Conservation (phyloP, 305 asterid genomes). For the Salvia sclarea region DNA sequence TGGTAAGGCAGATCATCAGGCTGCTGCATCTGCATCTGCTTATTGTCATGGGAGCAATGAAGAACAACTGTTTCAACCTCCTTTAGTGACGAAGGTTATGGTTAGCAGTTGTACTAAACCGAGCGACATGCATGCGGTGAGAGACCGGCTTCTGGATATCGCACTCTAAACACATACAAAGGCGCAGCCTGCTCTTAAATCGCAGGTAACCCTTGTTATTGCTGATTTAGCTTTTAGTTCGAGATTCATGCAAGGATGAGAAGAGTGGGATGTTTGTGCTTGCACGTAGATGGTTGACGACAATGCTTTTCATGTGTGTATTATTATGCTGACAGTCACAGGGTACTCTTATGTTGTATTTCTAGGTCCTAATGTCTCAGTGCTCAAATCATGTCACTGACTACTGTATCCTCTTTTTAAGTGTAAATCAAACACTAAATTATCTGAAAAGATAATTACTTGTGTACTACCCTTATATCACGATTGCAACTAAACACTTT, state of each 20-base stretch:
- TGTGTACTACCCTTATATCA: constrained; percentile 19
- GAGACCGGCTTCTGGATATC: constrained; percentile 80
- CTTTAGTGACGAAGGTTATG: constrained; percentile 44
- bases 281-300: not conserved
- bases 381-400: constrained; percentile 23
- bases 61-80: constrained; percentile 49
- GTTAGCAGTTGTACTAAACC: constrained; percentile 52
- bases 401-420: not conserved
- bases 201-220: not conserved
- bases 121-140: constrained; percentile 56
- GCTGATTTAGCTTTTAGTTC: not conserved
- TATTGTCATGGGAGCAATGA: constrained; percentile 36
- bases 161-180: constrained; percentile 45
- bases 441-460: constrained; percentile 22
- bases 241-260: not conserved
- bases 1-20: constrained; percentile 32
- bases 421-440: constrained; percentile 35
- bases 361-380: constrained; percentile 20
- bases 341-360: constrained; percentile 18
- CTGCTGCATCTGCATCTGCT: constrained; percentile 29
- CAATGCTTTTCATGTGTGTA: constrained; percentile 20
- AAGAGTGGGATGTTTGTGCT: not conserved
- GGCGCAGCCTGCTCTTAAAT: too few relatives aligned
- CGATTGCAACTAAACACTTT: constrained; percentile 6
- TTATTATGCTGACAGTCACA: constrained; percentile 23